These are phyloP conservation scores for Zoysia japonica DNA, from an alignment of 176 grass and related monocot species.

Conservation along the genomic window DNA sequence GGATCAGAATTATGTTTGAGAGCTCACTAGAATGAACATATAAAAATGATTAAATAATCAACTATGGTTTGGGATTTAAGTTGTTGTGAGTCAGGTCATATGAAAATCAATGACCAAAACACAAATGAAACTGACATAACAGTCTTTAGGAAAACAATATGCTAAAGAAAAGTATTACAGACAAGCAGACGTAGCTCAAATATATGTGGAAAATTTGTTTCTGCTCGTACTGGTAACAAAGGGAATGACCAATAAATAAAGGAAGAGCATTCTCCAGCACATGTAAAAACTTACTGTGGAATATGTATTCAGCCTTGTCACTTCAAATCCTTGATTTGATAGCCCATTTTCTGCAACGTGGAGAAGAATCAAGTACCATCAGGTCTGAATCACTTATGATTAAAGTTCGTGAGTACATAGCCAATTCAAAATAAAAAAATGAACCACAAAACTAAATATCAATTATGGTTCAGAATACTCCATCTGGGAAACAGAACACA, in stretches of 20 bases:
- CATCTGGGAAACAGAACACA: not conserved
- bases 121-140: not conserved
- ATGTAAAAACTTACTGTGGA: slow-evolving; percentile 58
- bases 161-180: not conserved
- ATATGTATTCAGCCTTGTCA: slow-evolving; percentile 85
- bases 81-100: not conserved
- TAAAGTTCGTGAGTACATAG: not conserved
- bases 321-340: slow-evolving; percentile 74
- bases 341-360: slow-evolving; percentile 63
- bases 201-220: not conserved
- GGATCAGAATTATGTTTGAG: not conserved
- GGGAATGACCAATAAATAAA: not conserved
- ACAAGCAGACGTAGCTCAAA: not conserved
- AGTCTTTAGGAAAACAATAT: not conserved
- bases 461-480: no score
- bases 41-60: not conserved
- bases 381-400: not conserved
- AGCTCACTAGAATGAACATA: slow-evolving; percentile 11
- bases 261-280: not conserved
- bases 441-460: not conserved
- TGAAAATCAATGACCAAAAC: not conserved
- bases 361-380: slow-evolving; percentile 20
- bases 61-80: not conserved
- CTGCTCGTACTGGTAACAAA: not conserved
- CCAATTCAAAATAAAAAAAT: not conserved